Evolutionary conservation across 331 rosid genomes (phyloP).

Genomic region (Acacia concinna): DNA sequence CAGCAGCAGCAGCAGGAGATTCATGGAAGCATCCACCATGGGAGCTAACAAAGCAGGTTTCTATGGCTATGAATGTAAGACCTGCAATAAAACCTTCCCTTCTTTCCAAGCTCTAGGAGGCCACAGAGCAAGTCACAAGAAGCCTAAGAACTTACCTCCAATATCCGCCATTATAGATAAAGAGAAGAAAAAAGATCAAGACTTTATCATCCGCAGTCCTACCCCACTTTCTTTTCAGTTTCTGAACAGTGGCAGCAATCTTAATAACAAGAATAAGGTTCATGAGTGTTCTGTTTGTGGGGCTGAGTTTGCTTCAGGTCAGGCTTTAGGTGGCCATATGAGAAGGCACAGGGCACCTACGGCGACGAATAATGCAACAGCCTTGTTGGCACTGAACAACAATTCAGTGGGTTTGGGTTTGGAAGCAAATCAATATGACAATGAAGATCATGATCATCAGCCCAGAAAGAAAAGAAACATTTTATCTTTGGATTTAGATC

Average conservation of each 20-base stretch:
- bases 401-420: slow-evolving; percentile 40
- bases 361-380: slow-evolving; percentile 28
- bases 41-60: slow-evolving; percentile 15
- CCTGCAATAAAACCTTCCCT: slow-evolving; percentile 4
- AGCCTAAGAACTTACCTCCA: background rate
- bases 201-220: background rate
- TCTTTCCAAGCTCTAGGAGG: slow-evolving; percentile 20
- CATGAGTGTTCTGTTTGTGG: slow-evolving; percentile 90
- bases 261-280: background rate
- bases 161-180: background rate
- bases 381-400: slow-evolving; percentile 40
- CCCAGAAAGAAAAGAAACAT: slow-evolving; percentile 60
- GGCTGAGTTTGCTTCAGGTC: slow-evolving; percentile 84
- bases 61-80: slow-evolving; percentile 5
- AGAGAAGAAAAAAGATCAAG: slow-evolving; percentile 7
- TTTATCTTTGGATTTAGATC: slow-evolving; percentile 85
- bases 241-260: background rate
- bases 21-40: background rate
- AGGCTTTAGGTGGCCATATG: slow-evolving; percentile 95
- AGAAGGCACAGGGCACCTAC: slow-evolving; percentile 68
- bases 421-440: slow-evolving; percentile 27
- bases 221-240: background rate
- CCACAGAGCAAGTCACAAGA: slow-evolving; percentile 16
- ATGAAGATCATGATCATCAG: slow-evolving; percentile 38
- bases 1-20: background rate